These are phyloP conservation scores for Tricholoma terreum DNA, from an alignment of 768 basidiomycete genomes.

Conservation along the genomic window DNA sequence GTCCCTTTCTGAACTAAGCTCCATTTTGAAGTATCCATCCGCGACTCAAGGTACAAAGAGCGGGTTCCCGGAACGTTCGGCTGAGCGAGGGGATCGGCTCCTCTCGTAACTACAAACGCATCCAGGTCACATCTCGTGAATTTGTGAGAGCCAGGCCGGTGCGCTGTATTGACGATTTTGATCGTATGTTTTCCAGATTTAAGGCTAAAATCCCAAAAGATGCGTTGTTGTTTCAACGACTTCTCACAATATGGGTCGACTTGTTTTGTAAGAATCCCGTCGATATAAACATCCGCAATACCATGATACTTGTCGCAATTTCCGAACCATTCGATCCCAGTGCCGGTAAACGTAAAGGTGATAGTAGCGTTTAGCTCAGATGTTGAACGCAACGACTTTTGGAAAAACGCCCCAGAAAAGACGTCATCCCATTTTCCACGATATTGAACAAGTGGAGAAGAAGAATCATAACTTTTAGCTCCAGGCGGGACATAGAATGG, in stretches of 20 bases:
- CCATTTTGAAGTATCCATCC: conserved; percentile 38
- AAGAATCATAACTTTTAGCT: conserved; percentile 66
- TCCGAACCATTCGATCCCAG: conserved; percentile 79
- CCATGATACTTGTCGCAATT: conserved; percentile 53
- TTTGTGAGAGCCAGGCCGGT: conserved; percentile 32
- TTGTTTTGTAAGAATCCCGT: conserved; percentile 43
- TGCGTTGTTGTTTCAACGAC: conserved; percentile 52
- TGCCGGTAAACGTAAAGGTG: conserved; percentile 64
- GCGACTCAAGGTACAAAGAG: conserved; percentile 7
- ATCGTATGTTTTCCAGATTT: conserved; percentile 52
- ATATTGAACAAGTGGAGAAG: conserved; percentile 64
- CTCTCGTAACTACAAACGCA: conserved; percentile 63
- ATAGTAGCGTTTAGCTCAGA: conserved; percentile 45
- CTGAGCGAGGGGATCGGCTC: conserved; percentile 15
- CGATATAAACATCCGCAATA: conserved; percentile 52
- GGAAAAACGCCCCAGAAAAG: conserved; percentile 49
- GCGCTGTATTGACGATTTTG: conserved; percentile 57
- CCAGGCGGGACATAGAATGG: conserved; percentile 77
- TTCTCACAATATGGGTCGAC: conserved; percentile 44
- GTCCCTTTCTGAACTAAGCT: conserved; percentile 59
- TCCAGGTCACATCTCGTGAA: conserved; percentile 51
- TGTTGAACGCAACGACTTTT: conserved; percentile 51
- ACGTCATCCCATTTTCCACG: conserved; percentile 56
- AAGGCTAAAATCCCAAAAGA: conserved; percentile 61
- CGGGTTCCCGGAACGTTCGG: background rate